These are phyloP conservation scores for Pistacia integerrima DNA, from an alignment of 345 rosid species.

Conservation along the genomic window DNA sequence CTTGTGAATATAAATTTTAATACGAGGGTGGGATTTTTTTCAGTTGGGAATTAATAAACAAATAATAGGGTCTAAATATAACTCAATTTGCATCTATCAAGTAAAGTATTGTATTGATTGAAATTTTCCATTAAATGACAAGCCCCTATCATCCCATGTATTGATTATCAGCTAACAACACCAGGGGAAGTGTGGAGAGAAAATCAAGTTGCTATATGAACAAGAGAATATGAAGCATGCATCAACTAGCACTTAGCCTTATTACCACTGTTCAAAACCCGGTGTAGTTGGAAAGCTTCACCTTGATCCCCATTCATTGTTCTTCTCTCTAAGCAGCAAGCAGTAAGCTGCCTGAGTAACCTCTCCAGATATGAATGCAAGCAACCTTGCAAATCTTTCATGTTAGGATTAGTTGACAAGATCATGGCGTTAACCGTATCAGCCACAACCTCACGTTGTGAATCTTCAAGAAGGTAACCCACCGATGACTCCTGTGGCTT, in stretches of 20 bases:
- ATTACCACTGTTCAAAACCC: slow-evolving; percentile 44
- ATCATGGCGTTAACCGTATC: slow-evolving; percentile 84
- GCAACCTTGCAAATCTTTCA: slow-evolving; percentile 50
- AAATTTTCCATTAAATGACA: too few relatives aligned
- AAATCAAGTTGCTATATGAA: neutral
- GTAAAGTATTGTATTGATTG: too few relatives aligned
- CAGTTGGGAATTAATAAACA: too few relatives aligned
- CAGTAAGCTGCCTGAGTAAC: slow-evolving; percentile 78
- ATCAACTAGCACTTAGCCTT: slow-evolving; percentile 35
- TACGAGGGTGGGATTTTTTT: too few relatives aligned
- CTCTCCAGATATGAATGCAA: slow-evolving; percentile 70
- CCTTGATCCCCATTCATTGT: slow-evolving; percentile 77
- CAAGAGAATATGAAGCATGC: neutral
- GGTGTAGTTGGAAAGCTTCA: slow-evolving; percentile 71
- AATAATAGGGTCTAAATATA: too few relatives aligned
- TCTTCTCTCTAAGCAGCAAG: slow-evolving; percentile 77
- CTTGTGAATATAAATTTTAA: too few relatives aligned
- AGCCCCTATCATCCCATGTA: too few relatives aligned
- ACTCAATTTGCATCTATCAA: too few relatives aligned
- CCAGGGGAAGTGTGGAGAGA: neutral
- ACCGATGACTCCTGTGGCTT: slow-evolving; percentile 64
- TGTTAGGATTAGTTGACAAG: slow-evolving; percentile 67
- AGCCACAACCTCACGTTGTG: slow-evolving; percentile 88
- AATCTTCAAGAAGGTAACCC: slow-evolving; percentile 72
- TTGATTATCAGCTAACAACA: too few relatives aligned